These are phyloP conservation scores for Knoxia roxburghii DNA, from an alignment of 257 asterid species.

Conservation along the genomic window DNA sequence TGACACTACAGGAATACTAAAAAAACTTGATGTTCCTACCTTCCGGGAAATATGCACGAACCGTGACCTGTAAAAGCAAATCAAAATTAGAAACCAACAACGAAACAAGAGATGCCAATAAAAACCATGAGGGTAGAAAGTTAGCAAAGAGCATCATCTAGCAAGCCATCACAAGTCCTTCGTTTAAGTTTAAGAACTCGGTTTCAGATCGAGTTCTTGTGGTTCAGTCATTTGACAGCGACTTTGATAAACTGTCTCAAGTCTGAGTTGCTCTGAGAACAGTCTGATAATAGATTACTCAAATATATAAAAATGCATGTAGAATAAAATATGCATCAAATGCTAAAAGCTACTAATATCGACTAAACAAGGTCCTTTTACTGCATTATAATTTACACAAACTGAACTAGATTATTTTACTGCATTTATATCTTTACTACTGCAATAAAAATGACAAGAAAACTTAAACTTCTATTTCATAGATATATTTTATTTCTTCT, in stretches of 20 bases:
- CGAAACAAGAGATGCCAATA: background rate
- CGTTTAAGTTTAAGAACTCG: background rate
- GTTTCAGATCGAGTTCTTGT: background rate
- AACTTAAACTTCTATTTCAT: background rate
- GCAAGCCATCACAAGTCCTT: background rate
- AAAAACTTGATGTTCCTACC: slow-evolving; percentile 41
- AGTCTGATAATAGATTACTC: background rate
- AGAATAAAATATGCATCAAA: background rate
- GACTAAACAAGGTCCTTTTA: too few relatives aligned
- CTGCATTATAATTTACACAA: too few relatives aligned
- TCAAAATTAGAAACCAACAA: slow-evolving; percentile 1
- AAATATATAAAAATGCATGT: background rate
- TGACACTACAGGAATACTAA: background rate
- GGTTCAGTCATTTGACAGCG: background rate
- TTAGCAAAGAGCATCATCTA: background rate
- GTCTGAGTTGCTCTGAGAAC: background rate
- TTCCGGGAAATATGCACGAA: slow-evolving; percentile 76
- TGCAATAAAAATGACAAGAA: too few relatives aligned
- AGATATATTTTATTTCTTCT: background rate
- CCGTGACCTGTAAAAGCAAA: slow-evolving; percentile 55
- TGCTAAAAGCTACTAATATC: background rate
- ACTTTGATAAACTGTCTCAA: background rate
- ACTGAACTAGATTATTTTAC: background rate
- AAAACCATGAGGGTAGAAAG: background rate
- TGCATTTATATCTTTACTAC: background rate